Evolutionary conservation across 345 rosid genomes (phyloP).

Genomic region (Gossypium arboreum): DNA sequence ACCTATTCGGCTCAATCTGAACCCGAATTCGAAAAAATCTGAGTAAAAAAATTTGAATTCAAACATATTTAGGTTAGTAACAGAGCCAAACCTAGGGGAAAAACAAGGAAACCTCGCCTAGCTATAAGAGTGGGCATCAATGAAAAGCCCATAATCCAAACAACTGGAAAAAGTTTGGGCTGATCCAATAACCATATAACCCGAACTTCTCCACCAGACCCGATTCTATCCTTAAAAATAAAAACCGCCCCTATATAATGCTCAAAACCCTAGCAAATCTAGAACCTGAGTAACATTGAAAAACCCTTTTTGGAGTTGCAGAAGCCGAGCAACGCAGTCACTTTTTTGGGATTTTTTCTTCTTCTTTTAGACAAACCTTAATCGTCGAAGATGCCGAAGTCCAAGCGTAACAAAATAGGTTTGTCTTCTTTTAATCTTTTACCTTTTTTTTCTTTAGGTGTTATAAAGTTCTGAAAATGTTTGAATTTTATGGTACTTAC

Average conservation of each 20-base stretch:
- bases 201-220: not conserved
- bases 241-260: not conserved
- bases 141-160: not conserved
- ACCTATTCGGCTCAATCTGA: no score
- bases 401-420: conserved; percentile 87
- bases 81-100: no score
- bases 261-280: conserved; percentile 4
- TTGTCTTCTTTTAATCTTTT: not conserved
- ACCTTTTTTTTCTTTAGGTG: not conserved
- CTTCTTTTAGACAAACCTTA: not conserved
- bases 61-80: no score
- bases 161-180: not conserved
- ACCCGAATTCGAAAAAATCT: no score
- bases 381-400: conserved; percentile 65
- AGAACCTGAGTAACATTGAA: not conserved
- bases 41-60: rapidly evolving
- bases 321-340: not conserved
- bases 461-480: not conserved
- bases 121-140: not conserved
- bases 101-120: no score
- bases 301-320: conserved; percentile 4
- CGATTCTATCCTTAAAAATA: not conserved
- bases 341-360: no score
- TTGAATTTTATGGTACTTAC: conserved; percentile 12
- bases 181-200: not conserved